Conservation (phyloP, 345 rosid species). For the Erysimum cheiranthoides region DNA sequence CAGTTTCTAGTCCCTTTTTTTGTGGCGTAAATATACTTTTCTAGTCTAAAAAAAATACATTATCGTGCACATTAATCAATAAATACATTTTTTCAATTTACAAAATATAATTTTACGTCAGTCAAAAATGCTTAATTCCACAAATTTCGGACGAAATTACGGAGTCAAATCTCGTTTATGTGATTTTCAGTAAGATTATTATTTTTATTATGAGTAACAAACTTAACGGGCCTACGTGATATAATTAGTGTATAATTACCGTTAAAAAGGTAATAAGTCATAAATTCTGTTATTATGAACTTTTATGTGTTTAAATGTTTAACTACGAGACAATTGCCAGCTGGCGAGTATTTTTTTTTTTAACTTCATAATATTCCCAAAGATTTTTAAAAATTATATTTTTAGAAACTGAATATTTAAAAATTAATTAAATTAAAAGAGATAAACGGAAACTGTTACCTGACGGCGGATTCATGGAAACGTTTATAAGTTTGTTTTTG, state of each 20-base stretch:
- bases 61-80: constrained; percentile 37
- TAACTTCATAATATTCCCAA: too few relatives aligned
- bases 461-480: constrained; percentile 85
- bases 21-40: constrained; percentile 37
- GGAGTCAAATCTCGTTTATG: neutral
- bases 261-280: neutral
- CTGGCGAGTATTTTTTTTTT: too few relatives aligned
- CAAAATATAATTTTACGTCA: neutral
- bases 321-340: constrained; percentile 12
- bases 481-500: constrained; percentile 80
- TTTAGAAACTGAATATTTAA: constrained; percentile 19
- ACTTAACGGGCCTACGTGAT: constrained; percentile 12
- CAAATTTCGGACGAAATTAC: neutral
- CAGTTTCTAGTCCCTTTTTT: constrained; percentile 3
- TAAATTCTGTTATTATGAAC: too few relatives aligned
- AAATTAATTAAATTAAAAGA: neutral
- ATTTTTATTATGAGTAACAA: neutral
- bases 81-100: neutral
- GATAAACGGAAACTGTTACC: constrained; percentile 51
- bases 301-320: too few relatives aligned
- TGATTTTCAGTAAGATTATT: neutral
- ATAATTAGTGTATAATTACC: neutral
- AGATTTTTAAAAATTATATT: too few relatives aligned
- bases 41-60: constrained; percentile 3
- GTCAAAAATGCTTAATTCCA: neutral